Base-by-base conservation (phyloP, 2,329 filamentous ascomycete genomes). In the Colletotrichum orchidophilum region DNA sequence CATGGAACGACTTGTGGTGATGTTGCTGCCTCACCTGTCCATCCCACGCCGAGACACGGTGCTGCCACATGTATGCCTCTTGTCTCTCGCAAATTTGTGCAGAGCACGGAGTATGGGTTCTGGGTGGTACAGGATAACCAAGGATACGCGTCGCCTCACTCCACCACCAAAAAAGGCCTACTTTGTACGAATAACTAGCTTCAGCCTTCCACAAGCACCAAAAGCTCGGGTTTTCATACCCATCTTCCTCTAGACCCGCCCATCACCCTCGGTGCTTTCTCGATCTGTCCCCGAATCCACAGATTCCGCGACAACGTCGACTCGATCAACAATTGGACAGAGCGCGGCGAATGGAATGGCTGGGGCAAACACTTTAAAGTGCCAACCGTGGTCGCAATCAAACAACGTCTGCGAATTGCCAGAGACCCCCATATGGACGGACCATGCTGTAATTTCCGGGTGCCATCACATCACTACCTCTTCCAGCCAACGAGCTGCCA, bases 401-500 rank as follows among this genome's bases (percentile, higher is more conserved):
- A 70, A 72, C 46, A 3, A 53, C 24, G 33, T 54, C 66, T 65
- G 31, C 58, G 58, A 72, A 63, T 64, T 63, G 69, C 53, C 69
- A 72, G 53, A 60, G 57, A 29, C 55, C 50, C 49, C 69, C 61
- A 12, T 54, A 58, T 64, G 59, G 46, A 64, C 59, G 55, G 59
- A 52, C 59, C 54, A 70, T 26, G 66, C 35, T 65, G 70, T 66
- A 70, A 72, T 72, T 70, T 72, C 70, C 70, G 68, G 59, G 55
- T 26, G 29, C 69, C 39, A 50, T 71, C 69, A 58, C 64, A 73
- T 72, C 69, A 62, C 63, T 64, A 27, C 71, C 63, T 46, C 59
- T 67, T 73, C 49, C 71, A 73, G 68, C 63, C 71, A 68, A 57
- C 60, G 59, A 39, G 18, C 46, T 64, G 59, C 63, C 68, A 50